These are phyloP conservation scores for Lagenaria siceraria DNA, from an alignment of 306 rosid genomes.

Conservation along the genomic window DNA sequence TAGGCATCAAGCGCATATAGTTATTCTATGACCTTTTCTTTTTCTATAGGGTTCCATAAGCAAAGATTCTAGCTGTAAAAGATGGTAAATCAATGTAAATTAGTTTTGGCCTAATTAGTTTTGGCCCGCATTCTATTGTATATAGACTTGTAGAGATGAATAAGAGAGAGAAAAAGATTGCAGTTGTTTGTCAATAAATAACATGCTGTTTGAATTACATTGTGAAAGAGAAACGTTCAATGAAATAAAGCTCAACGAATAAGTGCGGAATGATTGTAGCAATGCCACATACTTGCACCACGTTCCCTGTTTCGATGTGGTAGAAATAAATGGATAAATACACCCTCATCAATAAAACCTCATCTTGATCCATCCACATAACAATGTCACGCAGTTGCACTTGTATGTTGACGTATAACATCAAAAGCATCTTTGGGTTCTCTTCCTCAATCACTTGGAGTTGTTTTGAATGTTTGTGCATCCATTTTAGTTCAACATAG, in stretches of 20 bases:
- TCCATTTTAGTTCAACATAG: constrained; percentile 37
- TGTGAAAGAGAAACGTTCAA: neutral
- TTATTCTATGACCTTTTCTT: too few relatives aligned
- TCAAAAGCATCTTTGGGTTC: constrained; percentile 18
- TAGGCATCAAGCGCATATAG: too few relatives aligned
- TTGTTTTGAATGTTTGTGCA: constrained; percentile 17
- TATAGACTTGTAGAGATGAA: too few relatives aligned
- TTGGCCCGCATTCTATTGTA: too few relatives aligned
- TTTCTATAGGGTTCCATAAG: too few relatives aligned
- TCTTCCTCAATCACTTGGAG: constrained; percentile 34
- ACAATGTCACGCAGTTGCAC: neutral
- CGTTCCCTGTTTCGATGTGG: constrained; percentile 17
- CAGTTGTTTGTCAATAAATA: too few relatives aligned
- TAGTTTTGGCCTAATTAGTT: too few relatives aligned
- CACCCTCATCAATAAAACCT: constrained; percentile 33
- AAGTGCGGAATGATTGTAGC: constrained; percentile 23
- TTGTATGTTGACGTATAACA: constrained; percentile 20
- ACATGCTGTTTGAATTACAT: neutral
- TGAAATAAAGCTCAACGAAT: constrained; percentile 37
- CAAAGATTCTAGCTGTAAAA: too few relatives aligned
- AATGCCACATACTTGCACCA: constrained; percentile 19
- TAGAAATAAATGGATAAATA: constrained; percentile 18
- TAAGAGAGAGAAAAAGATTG: too few relatives aligned
- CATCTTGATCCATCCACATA: constrained; percentile 43
- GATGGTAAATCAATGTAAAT: too few relatives aligned